Conservation (phyloP, 805 yeast species). For the Candida sonorensis region DNA sequence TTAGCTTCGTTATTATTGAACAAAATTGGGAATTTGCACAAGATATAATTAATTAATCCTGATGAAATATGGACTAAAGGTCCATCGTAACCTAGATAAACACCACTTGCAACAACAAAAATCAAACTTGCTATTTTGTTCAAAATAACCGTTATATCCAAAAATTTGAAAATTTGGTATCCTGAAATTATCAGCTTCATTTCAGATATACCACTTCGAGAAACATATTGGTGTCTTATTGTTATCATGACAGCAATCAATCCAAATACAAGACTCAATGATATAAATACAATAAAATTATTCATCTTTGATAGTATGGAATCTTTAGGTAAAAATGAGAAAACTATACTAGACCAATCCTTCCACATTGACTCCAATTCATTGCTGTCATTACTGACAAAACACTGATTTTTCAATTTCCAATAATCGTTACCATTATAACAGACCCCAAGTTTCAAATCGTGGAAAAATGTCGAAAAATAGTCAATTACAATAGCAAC, state of each 20-base stretch:
- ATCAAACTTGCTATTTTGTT: conserved; percentile 53
- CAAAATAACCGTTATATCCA: conserved; percentile 45
- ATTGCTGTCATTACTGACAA: conserved; percentile 24
- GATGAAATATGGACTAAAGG: conserved; percentile 78
- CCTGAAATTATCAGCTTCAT: conserved; percentile 66
- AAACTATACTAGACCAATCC: conserved; percentile 27
- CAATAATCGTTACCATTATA: no score
- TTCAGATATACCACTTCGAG: conserved; percentile 67
- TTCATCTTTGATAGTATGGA: conserved; percentile 12
- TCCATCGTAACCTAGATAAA: conserved; percentile 84
- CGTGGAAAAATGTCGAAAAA: conserved; percentile 42
- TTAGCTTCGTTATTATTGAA: conserved; percentile 43
- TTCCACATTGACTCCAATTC: conserved; percentile 22
- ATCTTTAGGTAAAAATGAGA: conserved; percentile 23
- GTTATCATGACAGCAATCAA: conserved; percentile 29
- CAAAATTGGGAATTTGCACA: conserved; percentile 24
- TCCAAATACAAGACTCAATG: conserved; percentile 33
- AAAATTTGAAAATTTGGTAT: conserved; percentile 43
- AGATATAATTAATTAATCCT: conserved; percentile 40
- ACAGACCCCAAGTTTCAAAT: conserved; percentile 48
- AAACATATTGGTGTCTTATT: conserved; percentile 30
- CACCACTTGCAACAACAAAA: conserved; percentile 65
- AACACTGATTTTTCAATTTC: no score
- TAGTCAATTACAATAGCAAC: conserved; percentile 44
- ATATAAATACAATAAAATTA: conserved; percentile 31